These are phyloP conservation scores for Boletus mariae DNA, from an alignment of 1,284 basidiomycete species.

Conservation along the genomic window DNA sequence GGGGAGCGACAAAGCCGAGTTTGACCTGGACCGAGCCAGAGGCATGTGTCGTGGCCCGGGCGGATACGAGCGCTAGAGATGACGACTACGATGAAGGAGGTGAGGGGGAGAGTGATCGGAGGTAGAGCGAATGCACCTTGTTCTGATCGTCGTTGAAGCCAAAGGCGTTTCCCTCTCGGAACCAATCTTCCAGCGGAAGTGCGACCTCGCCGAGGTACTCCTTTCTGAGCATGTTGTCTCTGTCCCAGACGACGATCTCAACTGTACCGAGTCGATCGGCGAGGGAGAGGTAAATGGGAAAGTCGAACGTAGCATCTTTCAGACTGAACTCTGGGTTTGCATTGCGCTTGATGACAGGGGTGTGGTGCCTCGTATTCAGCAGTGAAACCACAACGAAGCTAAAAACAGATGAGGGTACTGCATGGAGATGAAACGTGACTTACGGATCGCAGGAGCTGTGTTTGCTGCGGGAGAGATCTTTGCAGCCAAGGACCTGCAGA, in stretches of 20 bases:
- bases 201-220: slow-evolving; percentile 92
- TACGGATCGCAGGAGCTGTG: slow-evolving; percentile 74
- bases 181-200: slow-evolving; percentile 80
- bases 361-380: slow-evolving; percentile 64
- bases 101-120: slow-evolving; percentile 3
- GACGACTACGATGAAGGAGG: slow-evolving; percentile 42
- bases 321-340: slow-evolving; percentile 72
- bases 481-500: slow-evolving; percentile 64
- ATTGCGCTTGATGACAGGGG: slow-evolving; percentile 77
- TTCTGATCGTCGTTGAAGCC: slow-evolving; percentile 58
- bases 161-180: slow-evolving; percentile 48
- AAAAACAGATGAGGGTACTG: not conserved
- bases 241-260: slow-evolving; percentile 92
- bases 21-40: slow-evolving; percentile 69
- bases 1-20: slow-evolving; percentile 67
- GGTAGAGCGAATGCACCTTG: slow-evolving; percentile 41
- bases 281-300: slow-evolving; percentile 75
- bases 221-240: slow-evolving; percentile 76
- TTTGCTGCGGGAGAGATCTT: slow-evolving; percentile 59
- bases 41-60: slow-evolving; percentile 55
- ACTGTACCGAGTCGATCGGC: slow-evolving; percentile 72
- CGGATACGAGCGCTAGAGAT: slow-evolving; percentile 59
- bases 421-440: slow-evolving; percentile 27
- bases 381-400: slow-evolving; percentile 76
- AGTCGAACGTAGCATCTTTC: slow-evolving; percentile 82